Base-by-base conservation (phyloP, 2,329 filamentous ascomycete species). In the Xylaria sp. region DNA sequence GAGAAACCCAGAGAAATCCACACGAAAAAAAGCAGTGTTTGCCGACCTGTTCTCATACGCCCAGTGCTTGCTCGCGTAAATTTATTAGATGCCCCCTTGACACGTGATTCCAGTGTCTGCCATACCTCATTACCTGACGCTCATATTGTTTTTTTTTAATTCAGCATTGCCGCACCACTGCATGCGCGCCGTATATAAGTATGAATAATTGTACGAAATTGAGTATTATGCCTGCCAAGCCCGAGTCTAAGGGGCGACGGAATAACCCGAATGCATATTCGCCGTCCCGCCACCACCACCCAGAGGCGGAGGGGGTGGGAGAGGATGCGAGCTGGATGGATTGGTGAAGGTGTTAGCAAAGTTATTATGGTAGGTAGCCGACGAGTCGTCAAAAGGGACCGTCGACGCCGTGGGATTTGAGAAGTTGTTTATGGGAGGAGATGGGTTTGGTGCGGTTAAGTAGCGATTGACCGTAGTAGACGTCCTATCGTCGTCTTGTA, bases 401-500 rank as follows among this genome's bases (percentile, higher is more conserved):
- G 35, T 40, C 19, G 52, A 37, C 1, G 55, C 31, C 23, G 25
- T 3, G 1, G 41, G 31, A 29, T 52, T 54, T 1, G 27, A 19
- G 10, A 51, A 41, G 37, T 44, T 43, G 15, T 27, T 43, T 19
- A 54, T 17, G 10, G 54, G 54, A 6, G 54, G 43, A 10, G 59
- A 31, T 23, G 57, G 29, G 48, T 51, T 58, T 10, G 53, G 21
- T 23, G 17, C 44, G 13, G 10, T 43, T 4, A 27, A 17, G 35
- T 54, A 31, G 21, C 48, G 54, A 13, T 55, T 58, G 4, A 38
- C 41, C 15, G 43, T 17, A 3, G 43, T 23, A 35, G 35, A 11
- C 11, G 58, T 19, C 40, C 23, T 29, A 35, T 58, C 52, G 23
- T 46, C 58, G 38, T 68, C 67, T 33, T 68, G 68, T 5, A 70